These are phyloP conservation scores for Mallotus repandus DNA, from an alignment of 441 rosid genomes.

Conservation along the genomic window DNA sequence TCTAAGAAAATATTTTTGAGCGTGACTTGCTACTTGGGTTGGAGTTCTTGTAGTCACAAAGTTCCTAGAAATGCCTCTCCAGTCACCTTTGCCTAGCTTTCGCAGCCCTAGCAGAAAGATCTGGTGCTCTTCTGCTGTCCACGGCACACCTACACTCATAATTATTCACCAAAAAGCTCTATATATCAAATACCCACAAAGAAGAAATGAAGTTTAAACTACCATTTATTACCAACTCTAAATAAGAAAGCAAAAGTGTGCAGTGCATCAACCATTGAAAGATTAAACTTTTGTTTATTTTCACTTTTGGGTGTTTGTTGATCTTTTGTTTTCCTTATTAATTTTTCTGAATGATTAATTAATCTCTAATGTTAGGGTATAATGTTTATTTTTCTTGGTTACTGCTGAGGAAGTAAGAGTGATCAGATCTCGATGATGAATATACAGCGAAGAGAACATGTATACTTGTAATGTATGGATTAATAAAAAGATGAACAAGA, in stretches of 20 bases:
- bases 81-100: slow-evolving; percentile 79
- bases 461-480: too few species aligned
- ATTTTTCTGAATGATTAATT: not conserved
- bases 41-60: slow-evolving; percentile 71
- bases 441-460: too few species aligned
- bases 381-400: too few species aligned
- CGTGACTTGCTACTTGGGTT: slow-evolving; percentile 91
- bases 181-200: not conserved
- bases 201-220: not conserved
- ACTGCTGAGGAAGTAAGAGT: too few species aligned
- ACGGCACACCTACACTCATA: slow-evolving; percentile 50
- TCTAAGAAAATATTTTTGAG: slow-evolving; percentile 79
- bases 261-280: too few species aligned
- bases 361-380: too few species aligned
- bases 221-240: not conserved
- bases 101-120: slow-evolving; percentile 72
- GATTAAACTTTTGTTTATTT: too few species aligned
- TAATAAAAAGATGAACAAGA: too few species aligned
- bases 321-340: not conserved
- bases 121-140: slow-evolving; percentile 81
- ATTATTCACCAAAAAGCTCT: too few species aligned
- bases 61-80: slow-evolving; percentile 82
- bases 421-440: too few species aligned
- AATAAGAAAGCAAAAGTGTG: too few species aligned
- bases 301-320: too few species aligned